A percentile compares a stretch with the other conserved stretches of the same genome.
Evolutionary conservation across 2,329 filamentous ascomycete species (phyloP).

Genomic region (Colletotrichum noveboracense): DNA sequence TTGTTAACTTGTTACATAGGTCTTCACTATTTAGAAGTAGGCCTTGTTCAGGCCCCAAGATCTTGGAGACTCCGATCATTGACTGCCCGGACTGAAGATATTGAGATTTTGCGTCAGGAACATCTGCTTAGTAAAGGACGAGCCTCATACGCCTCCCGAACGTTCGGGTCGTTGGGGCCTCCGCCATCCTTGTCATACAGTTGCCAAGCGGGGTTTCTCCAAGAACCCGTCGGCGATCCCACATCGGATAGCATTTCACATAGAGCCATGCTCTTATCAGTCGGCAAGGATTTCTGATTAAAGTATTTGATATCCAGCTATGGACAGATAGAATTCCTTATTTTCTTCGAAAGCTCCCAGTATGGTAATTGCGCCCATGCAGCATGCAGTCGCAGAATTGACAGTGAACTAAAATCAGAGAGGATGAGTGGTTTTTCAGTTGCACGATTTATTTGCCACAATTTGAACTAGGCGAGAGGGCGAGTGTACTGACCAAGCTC

Average conservation of each 20-base stretch:
- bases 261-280: not conserved
- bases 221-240: not conserved
- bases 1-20: not conserved
- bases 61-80: not conserved
- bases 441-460: rapidly evolving
- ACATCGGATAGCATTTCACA: not conserved
- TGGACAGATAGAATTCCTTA: not conserved
- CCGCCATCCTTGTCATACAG: not conserved
- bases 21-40: not conserved
- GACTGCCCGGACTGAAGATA: not conserved
- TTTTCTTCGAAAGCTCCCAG: rapidly evolving
- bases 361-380: rapidly evolving
- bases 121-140: not conserved
- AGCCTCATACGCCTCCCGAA: not conserved
- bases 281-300: not conserved
- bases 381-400: not conserved
- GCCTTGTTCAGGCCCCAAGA: not conserved
- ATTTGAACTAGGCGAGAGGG: not conserved
- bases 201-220: not conserved
- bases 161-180: not conserved
- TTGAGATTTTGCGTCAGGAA: not conserved
- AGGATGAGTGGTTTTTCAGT: not conserved
- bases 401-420: rapidly evolving
- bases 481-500: not conserved
- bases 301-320: not conserved